Evolutionary conservation across 2,329 filamentous ascomycete species (phyloP), one percentile per base, ranked within the genome.

Genomic region (Chaetomium globosum): DNA sequence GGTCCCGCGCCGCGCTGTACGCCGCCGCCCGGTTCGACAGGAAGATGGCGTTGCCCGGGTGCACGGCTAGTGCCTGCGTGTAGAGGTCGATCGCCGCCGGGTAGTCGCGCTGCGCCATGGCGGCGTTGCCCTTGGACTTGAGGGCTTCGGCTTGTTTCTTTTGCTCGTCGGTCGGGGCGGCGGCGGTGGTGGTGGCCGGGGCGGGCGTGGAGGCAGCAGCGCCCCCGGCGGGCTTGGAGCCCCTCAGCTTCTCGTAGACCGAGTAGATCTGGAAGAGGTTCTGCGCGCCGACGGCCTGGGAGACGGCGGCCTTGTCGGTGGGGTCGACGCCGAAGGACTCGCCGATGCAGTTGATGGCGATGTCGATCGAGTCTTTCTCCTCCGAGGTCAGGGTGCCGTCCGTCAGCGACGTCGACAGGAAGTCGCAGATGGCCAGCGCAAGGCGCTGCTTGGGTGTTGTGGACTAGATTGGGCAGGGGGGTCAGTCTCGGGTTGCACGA

Each of bases 11-110:
- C 26, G 92, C 94, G 31, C 89, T 93, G 83, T 96, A 91, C 6
- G 95, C 95, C 55, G 95, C 95, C 12, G 95, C 95, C 71, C 95
- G 92, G 86, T 99, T 99, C 69, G 92, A 97, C 49, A 99, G 89
- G 84, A 95, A 99, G 79, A 99, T 95, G 48, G 93, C 91, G 81
- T 99, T 98, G 70, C 86, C 82, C 1, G 95, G 92, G 71, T 91
- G 81, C 61, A 97, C 82, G 63, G 86, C 84, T 30, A 99, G 87
- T 4, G 95, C 95, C 78, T 94, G 85, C 30, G 91, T 92, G 84
- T 99, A 99, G 71, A 91, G 83, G 72, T 92, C 88, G 76, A 98
- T 92, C 68, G 95, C 95, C 51, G 81, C 74, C 54, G 83, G 74
- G 82, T 97, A 97, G 79, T 98, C 92, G 82, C 97, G 97, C 77